Evolutionary conservation across 352 stramenopile species (phyloP).

Genomic region (Phytophthora nicotianae): DNA sequence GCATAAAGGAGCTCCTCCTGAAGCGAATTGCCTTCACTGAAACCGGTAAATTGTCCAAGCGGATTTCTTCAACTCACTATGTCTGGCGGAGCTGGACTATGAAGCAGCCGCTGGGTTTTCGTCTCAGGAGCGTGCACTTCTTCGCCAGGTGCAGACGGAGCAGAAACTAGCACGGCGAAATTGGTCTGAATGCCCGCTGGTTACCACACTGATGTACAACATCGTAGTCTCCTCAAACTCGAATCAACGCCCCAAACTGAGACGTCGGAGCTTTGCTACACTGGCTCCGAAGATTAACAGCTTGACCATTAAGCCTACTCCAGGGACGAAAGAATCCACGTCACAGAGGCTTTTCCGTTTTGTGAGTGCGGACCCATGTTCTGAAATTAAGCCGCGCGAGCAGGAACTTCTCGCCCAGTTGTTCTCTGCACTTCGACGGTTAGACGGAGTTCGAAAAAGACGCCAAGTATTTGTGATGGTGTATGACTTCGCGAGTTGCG

Average conservation of each 20-base stretch:
- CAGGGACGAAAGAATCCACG: not conserved
- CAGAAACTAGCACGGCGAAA: not conserved
- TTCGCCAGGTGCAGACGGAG: not conserved
- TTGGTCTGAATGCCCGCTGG: not conserved
- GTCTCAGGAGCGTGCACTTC: not conserved
- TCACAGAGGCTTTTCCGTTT: not conserved
- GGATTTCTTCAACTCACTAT: not conserved
- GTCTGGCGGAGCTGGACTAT: not conserved
- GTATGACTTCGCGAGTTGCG: not conserved
- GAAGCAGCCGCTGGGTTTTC: not conserved
- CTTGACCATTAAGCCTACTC: not conserved
- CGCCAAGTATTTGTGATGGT: not conserved
- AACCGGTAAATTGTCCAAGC: not conserved
- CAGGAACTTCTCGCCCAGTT: not conserved
- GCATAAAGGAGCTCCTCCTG: not conserved
- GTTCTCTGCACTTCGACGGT: not conserved
- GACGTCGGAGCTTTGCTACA: not conserved
- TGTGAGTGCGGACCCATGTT: not conserved
- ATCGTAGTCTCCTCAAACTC: not conserved
- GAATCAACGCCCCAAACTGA: not conserved
- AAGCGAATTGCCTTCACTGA: not conserved
- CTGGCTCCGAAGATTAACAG: not conserved
- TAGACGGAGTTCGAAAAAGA: not conserved
- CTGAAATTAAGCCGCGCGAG: not conserved
- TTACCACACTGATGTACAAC: not conserved